A percentile compares a stretch with the other conserved stretches of the same genome.
Evolutionary conservation across 2,329 filamentous ascomycete species (phyloP).

Genomic region (Calycina herbarum): DNA sequence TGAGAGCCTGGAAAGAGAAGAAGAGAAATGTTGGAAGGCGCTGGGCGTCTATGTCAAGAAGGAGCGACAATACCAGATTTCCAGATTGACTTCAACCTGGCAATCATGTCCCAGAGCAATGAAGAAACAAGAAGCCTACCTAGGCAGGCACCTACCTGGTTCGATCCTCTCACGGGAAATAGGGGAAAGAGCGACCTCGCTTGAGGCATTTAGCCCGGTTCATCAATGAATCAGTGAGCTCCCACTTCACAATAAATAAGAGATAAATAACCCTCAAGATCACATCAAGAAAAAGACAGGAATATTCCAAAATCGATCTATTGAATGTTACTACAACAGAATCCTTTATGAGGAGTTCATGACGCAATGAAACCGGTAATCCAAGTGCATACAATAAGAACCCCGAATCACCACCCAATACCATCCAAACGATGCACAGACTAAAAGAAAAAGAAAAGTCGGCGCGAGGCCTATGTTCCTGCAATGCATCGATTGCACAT

Average conservation of each 20-base stretch:
- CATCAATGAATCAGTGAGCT: too few species aligned
- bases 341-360: constrained; percentile 18
- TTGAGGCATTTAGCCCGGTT: background rate
- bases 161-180: background rate
- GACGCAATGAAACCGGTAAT: constrained; percentile 35
- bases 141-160: background rate
- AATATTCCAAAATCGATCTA: constrained; percentile 21
- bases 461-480: constrained; percentile 19
- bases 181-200: background rate
- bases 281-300: background rate
- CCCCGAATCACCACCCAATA: constrained; percentile 29
- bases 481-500: constrained; percentile 24
- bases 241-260: too few species aligned
- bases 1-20: constrained; percentile 10
- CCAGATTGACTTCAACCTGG: background rate
- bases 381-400: constrained; percentile 34
- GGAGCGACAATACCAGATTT: background rate
- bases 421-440: constrained; percentile 35
- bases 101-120: background rate
- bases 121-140: background rate
- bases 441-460: constrained; percentile 24
- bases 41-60: background rate
- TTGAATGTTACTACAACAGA: constrained; percentile 22
- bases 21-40: constrained; percentile 29
- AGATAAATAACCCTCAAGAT: too few species aligned